Evolutionary conservation across 1,139 yeast species (phyloP), one percentile per base, ranked within the genome.

Genomic region (Suhomyces chickasaworum): DNA sequence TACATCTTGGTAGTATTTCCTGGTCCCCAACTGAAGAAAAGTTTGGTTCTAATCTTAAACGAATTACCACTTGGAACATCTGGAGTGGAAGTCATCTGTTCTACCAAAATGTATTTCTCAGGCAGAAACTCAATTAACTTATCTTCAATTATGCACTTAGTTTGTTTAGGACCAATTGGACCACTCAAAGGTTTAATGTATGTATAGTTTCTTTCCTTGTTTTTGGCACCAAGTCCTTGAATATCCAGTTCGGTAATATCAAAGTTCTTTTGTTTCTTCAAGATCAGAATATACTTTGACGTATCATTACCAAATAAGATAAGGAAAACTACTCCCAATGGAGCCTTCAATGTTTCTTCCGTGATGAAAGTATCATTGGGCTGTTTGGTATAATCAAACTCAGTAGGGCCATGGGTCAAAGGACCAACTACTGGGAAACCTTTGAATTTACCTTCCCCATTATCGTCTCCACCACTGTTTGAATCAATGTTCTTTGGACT

Each of bases 51-150:
- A 7, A 91, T 86, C 44, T 81, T 77, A 65, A 95, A 95, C 1
- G 89, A 76, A 55, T 78, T 80, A 4, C 99, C 99, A 48, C 90
- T 86, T 1, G 99, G 99, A 10, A 95, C 98, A 67, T 93, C 98
- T 0, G 98, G 99, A 0, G 97, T 87, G 20, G 75, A 75, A 0
- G 96, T 87, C 0, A 77, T 63, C 56, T 87, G 91, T 33, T 81
- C 77, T 2, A 89, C 84, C 31, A 79, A 69, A 35, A 86, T 77
- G 49, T 68, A 72, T 27, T 75, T 69, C 12, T 83, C 79, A 39
- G 83, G 66, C 60, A 89, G 89, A 66, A 75, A 81, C 39, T 77
- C 75, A 48, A 85, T 83, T 40, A 89, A 67, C 7, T 78, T 75
- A 57, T 95, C 99, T 1, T 83, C 83, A 46, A 89, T 82, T 13